phyloP scores from a whole-genome alignment of 805 yeast genomes.

The Isabelozyma gotoi region DNA sequence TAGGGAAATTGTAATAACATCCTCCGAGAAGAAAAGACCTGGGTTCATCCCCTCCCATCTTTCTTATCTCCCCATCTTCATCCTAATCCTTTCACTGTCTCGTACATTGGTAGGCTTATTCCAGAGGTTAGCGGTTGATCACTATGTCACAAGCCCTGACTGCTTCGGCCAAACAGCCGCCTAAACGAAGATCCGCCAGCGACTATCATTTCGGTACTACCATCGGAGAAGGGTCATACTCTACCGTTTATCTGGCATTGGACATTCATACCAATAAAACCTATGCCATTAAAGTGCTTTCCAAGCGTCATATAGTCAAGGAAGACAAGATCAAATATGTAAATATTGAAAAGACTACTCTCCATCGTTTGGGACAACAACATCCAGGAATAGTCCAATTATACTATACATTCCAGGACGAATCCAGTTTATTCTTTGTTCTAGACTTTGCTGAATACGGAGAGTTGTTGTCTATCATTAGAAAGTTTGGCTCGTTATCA shows the following conservation, averaged over 20 bases:
- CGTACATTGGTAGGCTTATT: too few relatives aligned
- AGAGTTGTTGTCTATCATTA: constrained; percentile 79
- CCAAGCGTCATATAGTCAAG: constrained; percentile 88
- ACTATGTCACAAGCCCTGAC: neutral
- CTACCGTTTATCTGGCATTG: constrained; percentile 86
- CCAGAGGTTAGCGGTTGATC: too few relatives aligned
- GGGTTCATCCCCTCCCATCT: too few relatives aligned
- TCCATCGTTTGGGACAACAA: constrained; percentile 76
- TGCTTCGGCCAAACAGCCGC: neutral
- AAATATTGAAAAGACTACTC: constrained; percentile 87
- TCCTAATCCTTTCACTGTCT: too few relatives aligned
- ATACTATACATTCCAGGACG: constrained; percentile 94
- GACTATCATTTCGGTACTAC: constrained; percentile 89
- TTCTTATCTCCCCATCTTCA: too few relatives aligned
- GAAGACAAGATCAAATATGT: constrained; percentile 95
- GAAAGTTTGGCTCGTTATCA: constrained; percentile 73
- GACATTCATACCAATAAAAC: constrained; percentile 72
- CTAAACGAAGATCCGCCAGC: constrained; percentile 54
- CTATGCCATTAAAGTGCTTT: constrained; percentile 88
- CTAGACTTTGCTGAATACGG: constrained; percentile 94
- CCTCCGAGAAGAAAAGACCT: too few relatives aligned
- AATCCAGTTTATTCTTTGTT: constrained; percentile 81
- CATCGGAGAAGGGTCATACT: constrained; percentile 94
- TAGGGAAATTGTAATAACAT: too few relatives aligned
- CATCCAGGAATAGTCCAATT: constrained; percentile 94